Conservation (phyloP, 2,329 filamentous ascomycete species). For the Grosmannia clavigera region DNA sequence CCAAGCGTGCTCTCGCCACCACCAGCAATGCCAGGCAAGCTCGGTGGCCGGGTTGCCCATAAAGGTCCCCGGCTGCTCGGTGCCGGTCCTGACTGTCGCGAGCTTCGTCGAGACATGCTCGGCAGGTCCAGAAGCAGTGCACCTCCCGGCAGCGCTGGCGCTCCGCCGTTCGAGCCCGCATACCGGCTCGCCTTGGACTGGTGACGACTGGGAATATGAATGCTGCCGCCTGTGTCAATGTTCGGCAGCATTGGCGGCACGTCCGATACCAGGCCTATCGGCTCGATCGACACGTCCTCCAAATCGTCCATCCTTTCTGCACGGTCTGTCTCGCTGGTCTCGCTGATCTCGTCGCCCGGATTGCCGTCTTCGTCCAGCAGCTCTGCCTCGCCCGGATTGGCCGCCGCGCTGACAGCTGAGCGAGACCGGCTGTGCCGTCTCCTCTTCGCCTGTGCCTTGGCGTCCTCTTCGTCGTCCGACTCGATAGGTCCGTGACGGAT, state of each 20-base stretch:
- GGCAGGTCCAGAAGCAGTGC: slow-evolving; percentile 5
- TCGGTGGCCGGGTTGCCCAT: neutral
- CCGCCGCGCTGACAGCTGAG: neutral
- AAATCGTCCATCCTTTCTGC: neutral
- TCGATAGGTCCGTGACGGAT: slow-evolving; percentile 49
- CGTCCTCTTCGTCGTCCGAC: slow-evolving; percentile 43
- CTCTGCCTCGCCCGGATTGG: slow-evolving; percentile 20
- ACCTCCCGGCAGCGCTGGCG: slow-evolving; percentile 22
- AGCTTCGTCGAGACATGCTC: slow-evolving; percentile 58
- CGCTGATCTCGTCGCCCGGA: slow-evolving; percentile 27
- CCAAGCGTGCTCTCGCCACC: neutral
- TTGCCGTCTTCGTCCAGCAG: slow-evolving; percentile 35
- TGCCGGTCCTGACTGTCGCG: slow-evolving; percentile 33
- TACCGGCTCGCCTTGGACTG: slow-evolving; percentile 29
- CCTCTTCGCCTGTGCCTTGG: slow-evolving; percentile 20
- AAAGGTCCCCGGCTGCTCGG: slow-evolving; percentile 3
- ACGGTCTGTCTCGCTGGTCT: neutral
- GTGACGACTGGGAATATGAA: slow-evolving; percentile 43
- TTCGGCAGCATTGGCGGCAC: slow-evolving; percentile 45
- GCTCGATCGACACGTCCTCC: slow-evolving; percentile 24
- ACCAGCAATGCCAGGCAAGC: too few species aligned
- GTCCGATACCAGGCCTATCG: slow-evolving; percentile 29
- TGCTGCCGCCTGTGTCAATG: slow-evolving; percentile 44
- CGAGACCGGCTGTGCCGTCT: slow-evolving; percentile 7
- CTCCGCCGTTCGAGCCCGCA: slow-evolving; percentile 16